Percentiles rank a stretch among this genome's conserved stretches.
Conservation (phyloP, 495 filamentous ascomycete genomes). For the Neurospora terricola region DNA sequence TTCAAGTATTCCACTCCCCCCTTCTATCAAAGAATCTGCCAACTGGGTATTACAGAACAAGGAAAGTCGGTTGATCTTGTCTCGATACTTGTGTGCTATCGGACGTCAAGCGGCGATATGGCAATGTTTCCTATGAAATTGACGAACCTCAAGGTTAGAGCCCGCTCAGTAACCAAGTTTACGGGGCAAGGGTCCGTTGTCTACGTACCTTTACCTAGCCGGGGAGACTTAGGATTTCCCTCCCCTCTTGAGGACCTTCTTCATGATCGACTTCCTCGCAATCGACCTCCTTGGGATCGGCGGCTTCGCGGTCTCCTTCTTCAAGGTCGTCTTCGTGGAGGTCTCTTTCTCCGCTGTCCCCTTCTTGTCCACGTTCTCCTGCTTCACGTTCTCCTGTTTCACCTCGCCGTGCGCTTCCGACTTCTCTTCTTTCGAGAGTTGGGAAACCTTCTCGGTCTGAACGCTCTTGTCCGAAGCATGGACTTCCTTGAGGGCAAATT, state of each 20-base stretch:
- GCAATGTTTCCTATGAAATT: no score
- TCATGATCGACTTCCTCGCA: background rate
- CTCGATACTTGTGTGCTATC: no score
- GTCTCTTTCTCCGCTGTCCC: no score
- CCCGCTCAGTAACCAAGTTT: no score
- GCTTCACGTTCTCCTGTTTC: background rate
- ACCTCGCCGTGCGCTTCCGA: background rate
- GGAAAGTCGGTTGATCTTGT: no score
- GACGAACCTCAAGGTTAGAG: no score
- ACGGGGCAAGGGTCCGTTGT: no score
- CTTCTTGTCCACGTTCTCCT: background rate
- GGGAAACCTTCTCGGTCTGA: background rate
- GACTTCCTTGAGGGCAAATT: background rate
- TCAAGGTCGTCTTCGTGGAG: no score
- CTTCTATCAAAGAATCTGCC: no score
- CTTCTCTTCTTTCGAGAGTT: background rate
- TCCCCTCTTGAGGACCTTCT: background rate
- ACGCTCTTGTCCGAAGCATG: background rate
- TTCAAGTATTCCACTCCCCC: no score
- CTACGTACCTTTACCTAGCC: background rate
- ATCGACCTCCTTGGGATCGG: background rate
- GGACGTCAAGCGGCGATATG: no score
- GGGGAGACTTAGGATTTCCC: background rate
- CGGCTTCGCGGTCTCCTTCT: background rate
- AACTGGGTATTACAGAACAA: no score